Evolutionary conservation across 345 rosid genomes (phyloP), one percentile per base, ranked within the genome.

Genomic region (Turritis glabra): DNA sequence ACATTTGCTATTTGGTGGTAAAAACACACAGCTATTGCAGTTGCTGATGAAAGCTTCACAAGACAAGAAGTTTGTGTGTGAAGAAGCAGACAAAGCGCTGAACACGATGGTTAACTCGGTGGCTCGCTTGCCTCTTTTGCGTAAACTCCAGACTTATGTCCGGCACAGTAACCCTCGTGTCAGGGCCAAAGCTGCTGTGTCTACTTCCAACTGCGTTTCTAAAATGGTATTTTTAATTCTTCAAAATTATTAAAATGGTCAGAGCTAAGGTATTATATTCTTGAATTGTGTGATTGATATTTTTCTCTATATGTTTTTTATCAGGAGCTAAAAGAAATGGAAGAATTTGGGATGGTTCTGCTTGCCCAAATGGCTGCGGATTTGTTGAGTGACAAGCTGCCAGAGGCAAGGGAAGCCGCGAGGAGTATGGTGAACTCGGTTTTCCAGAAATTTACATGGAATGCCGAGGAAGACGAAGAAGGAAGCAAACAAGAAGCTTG

Each of bases 321-420:
- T 46, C 19, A 90, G 95, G 90, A 80, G 12, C n/a, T 76, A 4
- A 86, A 80, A 64, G 85, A 62, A 66, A 82, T 92, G 88, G 81
- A 85, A 25, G 89, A 86, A 37, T 85, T 87, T 14, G 97, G 99
- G 58, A 58, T 84, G 79, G 83, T 76, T 23, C 22, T 57, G 15
- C 68, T 94, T 58, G 76, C 82, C 4, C 85, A 86, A 77, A 84
- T 89, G 84, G 86, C 83, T 17, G 87, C 86, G 3, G 82, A 83
- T 70, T 71, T 83, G 85, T 64, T 89, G 86, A 95, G 82, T 72
- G 98, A 95, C 57, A 87, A 85, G 80, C 72, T 90, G 50, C 96
- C 99, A 0, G 99, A 90, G 79, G 97, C 99, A 11, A 89, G 97
- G 70, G 98, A 90, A 81, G 97, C 99, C 0, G 93, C 97, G 0